Evolutionary conservation across 1,284 basidiomycete species (phyloP).

Genomic region (Ustilago sp.): DNA sequence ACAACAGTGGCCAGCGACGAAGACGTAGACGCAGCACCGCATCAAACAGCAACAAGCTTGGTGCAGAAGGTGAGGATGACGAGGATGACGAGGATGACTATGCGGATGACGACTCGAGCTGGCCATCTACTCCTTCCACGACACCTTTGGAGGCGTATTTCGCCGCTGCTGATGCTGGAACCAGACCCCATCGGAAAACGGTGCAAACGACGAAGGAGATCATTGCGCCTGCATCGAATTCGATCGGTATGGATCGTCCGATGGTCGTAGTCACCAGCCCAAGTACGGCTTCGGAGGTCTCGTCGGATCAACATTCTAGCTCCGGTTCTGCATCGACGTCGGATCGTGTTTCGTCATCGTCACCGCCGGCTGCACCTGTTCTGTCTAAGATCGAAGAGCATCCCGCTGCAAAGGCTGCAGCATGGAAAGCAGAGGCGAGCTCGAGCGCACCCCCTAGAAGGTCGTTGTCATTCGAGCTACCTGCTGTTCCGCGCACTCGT

Average conservation of each 20-base stretch:
- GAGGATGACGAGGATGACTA: constrained; percentile 33
- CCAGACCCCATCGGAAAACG: constrained; percentile 3
- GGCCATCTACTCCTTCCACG: constrained; percentile 49
- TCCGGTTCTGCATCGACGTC: constrained; percentile 33
- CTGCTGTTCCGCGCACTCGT: constrained; percentile 15
- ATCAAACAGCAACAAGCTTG: constrained; percentile 22
- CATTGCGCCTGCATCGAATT: constrained; percentile 17
- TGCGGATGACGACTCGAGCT: constrained; percentile 50
- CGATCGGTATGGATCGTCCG: constrained; percentile 38
- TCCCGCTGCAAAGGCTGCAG: constrained; percentile 2
- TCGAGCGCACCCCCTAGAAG: constrained; percentile 12
- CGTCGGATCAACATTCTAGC: constrained; percentile 39
- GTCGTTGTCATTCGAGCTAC: constrained; percentile 39
- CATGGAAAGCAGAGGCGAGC: background rate
- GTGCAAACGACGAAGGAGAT: constrained; percentile 43
- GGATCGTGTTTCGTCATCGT: constrained; percentile 19
- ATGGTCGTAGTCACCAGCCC: constrained; percentile 52
- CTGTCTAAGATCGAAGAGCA: constrained; percentile 42
- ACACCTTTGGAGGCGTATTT: constrained; percentile 49
- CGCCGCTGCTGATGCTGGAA: constrained; percentile 16
- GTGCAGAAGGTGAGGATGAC: constrained; percentile 23
- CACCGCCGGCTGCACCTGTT: constrained; percentile 26
- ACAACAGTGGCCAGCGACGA: constrained; percentile 3
- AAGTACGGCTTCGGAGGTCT: constrained; percentile 43
- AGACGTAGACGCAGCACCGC: constrained; percentile 33